Evolutionary conservation across 257 asterid genomes (phyloP).

Genomic region (Capsicum rhomboideum): DNA sequence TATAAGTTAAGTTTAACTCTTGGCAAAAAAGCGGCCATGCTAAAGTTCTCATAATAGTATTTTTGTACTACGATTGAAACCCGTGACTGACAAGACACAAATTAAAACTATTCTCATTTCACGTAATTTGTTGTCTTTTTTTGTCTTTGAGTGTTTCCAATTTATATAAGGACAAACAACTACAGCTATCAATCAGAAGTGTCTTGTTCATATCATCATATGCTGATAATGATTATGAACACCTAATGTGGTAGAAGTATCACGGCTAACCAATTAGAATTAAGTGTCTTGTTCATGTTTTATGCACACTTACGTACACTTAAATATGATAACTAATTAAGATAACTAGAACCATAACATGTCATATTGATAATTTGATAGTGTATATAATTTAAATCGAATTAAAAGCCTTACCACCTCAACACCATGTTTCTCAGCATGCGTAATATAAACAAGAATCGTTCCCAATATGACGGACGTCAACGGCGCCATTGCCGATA

Average conservation of each 20-base stretch:
- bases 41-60: too few relatives aligned
- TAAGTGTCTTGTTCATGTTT: not conserved
- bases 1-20: too few relatives aligned
- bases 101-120: not conserved
- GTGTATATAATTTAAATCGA: not conserved
- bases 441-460: slow-evolving; percentile 69
- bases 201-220: not conserved
- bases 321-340: not conserved
- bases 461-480: slow-evolving; percentile 76
- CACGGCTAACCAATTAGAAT: not conserved
- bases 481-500: slow-evolving; percentile 92
- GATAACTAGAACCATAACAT: not conserved
- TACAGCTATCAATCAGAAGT: not conserved
- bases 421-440: slow-evolving; percentile 88
- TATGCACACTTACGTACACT: too few relatives aligned
- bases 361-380: not conserved
- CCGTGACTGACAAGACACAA: slow-evolving; percentile 1
- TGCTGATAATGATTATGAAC: not conserved
- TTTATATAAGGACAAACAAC: not conserved
- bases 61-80: not conserved
- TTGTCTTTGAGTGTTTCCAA: not conserved
- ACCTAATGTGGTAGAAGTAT: not conserved
- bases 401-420: slow-evolving; percentile 51
- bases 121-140: not conserved
- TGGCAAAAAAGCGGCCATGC: too few relatives aligned